These are phyloP conservation scores for Mycena galopus DNA, from an alignment of 768 basidiomycete species.

Conservation along the genomic window DNA sequence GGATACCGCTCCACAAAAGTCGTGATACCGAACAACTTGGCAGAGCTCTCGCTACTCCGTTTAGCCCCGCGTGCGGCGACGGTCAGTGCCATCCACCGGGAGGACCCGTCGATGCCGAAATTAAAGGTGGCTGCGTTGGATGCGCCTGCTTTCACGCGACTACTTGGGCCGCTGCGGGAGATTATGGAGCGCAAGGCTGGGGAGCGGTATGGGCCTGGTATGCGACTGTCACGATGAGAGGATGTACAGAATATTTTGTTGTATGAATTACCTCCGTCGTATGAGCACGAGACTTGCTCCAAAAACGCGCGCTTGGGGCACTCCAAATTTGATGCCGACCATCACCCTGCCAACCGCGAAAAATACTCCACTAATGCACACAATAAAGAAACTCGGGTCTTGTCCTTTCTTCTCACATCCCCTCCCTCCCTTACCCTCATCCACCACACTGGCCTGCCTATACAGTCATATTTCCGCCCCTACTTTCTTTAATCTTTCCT, in stretches of 20 bases:
- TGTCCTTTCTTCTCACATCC: background rate
- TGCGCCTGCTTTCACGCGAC: conserved; percentile 91
- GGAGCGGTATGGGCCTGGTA: conserved; percentile 68
- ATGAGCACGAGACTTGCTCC: no score
- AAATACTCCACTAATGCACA: conserved; percentile 17
- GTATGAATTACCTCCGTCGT: conserved; percentile 16
- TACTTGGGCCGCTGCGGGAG: conserved; percentile 92
- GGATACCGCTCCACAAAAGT: background rate
- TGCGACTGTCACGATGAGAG: conserved; percentile 49
- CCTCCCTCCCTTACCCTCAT: background rate
- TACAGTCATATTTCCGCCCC: conserved; percentile 32
- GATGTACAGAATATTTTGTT: conserved; percentile 31
- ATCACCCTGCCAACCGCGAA: conserved; percentile 15
- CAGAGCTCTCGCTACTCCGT: conserved; percentile 93
- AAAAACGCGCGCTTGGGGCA: background rate
- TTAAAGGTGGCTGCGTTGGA: conserved; percentile 95
- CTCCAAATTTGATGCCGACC: conserved; percentile 24
- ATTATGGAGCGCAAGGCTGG: conserved; percentile 94
- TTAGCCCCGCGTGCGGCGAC: conserved; percentile 96
- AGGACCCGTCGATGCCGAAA: conserved; percentile 64
- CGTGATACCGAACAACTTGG: conserved; percentile 9
- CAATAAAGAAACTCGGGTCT: background rate
- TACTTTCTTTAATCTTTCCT: conserved; percentile 25
- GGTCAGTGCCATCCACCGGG: conserved; percentile 81
- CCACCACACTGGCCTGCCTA: conserved; percentile 20